These are phyloP conservation scores for Inonotus hispidus DNA, from an alignment of 1,284 basidiomycete species.

Conservation along the genomic window DNA sequence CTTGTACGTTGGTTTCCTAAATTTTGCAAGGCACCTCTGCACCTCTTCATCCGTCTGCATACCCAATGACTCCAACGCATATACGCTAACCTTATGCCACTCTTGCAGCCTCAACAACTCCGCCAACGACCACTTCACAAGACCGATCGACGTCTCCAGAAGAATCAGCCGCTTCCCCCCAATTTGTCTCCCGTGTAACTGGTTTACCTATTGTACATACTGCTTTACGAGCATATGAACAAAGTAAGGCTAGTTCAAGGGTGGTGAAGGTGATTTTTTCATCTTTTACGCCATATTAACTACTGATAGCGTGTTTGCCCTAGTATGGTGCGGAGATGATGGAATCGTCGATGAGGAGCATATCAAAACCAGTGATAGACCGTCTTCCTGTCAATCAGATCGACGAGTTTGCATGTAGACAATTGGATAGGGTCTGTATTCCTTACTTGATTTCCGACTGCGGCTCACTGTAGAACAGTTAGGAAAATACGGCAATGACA, in stretches of 20 bases:
- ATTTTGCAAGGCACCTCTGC: neutral
- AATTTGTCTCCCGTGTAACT: conserved; percentile 48
- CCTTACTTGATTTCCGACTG: conserved; percentile 18
- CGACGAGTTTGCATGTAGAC: conserved; percentile 86
- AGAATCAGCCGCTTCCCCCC: conserved; percentile 24
- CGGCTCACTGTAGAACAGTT: conserved; percentile 19
- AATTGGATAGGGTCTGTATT: conserved; percentile 67
- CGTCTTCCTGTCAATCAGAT: conserved; percentile 70
- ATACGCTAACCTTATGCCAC: conserved; percentile 18
- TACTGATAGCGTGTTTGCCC: neutral
- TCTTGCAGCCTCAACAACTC: conserved; percentile 4
- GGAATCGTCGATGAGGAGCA: conserved; percentile 78
- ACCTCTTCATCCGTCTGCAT: neutral
- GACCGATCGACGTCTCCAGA: conserved; percentile 19
- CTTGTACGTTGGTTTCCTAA: conserved; percentile 14
- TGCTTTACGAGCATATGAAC: conserved; percentile 68
- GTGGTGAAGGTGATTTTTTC: conserved; percentile 62
- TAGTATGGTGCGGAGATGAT: conserved; percentile 87
- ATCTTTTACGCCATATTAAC: conserved; percentile 10
- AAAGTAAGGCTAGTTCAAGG: conserved; percentile 70
- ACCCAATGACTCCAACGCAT: neutral
- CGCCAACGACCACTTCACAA: conserved; percentile 4
- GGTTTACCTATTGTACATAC: conserved; percentile 57
- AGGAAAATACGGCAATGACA: conserved; percentile 22
- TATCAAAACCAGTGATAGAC: conserved; percentile 82